Base-by-base conservation (phyloP, 2,329 filamentous ascomycete genomes). In the Dissoconium aciculare region DNA sequence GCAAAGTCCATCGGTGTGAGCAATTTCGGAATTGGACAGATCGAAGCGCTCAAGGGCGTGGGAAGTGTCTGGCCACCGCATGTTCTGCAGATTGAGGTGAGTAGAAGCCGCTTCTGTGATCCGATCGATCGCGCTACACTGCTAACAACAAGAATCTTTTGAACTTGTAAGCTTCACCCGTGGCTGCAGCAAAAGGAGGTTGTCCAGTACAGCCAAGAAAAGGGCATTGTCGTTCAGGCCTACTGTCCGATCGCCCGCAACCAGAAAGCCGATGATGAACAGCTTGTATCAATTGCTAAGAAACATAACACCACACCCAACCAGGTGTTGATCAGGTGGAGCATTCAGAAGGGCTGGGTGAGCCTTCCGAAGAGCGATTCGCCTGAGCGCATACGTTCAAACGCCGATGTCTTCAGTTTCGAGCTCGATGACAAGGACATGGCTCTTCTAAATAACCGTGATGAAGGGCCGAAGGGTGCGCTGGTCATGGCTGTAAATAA, bases 251-350 rank as follows among this genome's bases (percentile, higher is more conserved):
- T 78, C 13, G 73, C 74, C n/a, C 62, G 71, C 26, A 84, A 80
- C 33, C 60, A 78, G 57, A 75, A 82, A 42, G 73, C 74, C 39
- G 71, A 74, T 24, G 78, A 91, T 40, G 59, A 68, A 39, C 69
- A 67, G 9, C 59, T 89, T 17, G 64, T 67, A 36, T 62, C 62
- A 10, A 56, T 91, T 34, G 71, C 74, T 1, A 61, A 75, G 45
- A 85, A 83, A 58, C 71, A 89, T 52, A 64, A 63, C 40, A 84
- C 78, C 58, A 70, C 70, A 5, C 70, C 77, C 36, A 77, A 79
- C 6, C 84, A 92, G 62, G 59, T 92, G 6, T 55, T 93, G 46
- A 58, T 92, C 29, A 67, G 83, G 39, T 93, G 82, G 67, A 79
- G 78, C 43, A 54, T 92, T 55, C 79, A 92, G 56, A 85, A 81